Conservation (phyloP, 1,284 basidiomycete genomes). For the Cryptococcus sp. region DNA sequence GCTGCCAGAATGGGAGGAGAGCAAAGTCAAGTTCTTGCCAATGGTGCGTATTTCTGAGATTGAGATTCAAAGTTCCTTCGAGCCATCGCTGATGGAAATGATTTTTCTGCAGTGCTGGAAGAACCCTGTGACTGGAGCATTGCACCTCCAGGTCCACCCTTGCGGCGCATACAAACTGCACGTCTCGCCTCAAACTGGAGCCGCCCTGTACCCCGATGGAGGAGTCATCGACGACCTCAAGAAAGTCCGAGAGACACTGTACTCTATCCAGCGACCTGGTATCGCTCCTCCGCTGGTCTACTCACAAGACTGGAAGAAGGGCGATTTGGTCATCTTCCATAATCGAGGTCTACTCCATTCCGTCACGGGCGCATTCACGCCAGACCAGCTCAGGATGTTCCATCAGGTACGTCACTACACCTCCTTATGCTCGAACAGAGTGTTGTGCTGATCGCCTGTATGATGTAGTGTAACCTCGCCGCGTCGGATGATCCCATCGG, state of each 20-base stretch:
- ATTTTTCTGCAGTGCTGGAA: constrained; percentile 66
- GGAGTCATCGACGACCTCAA: constrained; percentile 68
- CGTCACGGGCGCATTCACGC: constrained; percentile 71
- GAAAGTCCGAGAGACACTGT: constrained; percentile 69
- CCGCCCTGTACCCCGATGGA: constrained; percentile 69
- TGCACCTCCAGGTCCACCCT: constrained; percentile 77
- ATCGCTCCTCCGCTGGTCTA: constrained; percentile 63
- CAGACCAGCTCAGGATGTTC: constrained; percentile 71
- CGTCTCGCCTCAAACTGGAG: constrained; percentile 65
- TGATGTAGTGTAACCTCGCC: constrained; percentile 67
- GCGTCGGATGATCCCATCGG: constrained; percentile 69
- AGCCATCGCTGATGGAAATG: neutral
- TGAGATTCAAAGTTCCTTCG: too few relatives aligned
- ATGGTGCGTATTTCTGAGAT: constrained; percentile 57
- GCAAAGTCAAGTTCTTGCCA: constrained; percentile 68
- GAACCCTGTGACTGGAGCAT: constrained; percentile 72
- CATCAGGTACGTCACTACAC: constrained; percentile 58
- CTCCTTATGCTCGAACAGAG: too few relatives aligned
- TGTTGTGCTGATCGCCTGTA: constrained; percentile 8
- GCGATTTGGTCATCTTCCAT: constrained; percentile 69
- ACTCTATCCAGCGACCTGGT: constrained; percentile 76
- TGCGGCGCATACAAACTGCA: constrained; percentile 63
- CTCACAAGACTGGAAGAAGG: constrained; percentile 62
- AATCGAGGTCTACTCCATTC: constrained; percentile 75
- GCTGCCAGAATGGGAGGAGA: constrained; percentile 72